Evolutionary conservation across 257 asterid genomes (phyloP).

Genomic region (Solanum virginianum): DNA sequence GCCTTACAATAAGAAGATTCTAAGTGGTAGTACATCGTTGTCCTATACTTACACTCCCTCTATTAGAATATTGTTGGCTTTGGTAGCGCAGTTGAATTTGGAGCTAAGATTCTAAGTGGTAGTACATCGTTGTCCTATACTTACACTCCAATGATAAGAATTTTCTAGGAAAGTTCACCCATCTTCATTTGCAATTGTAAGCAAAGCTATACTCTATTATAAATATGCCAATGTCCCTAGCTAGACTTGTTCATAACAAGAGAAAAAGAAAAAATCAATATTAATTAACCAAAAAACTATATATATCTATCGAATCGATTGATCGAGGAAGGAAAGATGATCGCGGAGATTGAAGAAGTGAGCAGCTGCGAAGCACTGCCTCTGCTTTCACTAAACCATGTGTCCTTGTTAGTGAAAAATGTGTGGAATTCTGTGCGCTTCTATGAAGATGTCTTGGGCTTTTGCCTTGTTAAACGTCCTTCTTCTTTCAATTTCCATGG

Average conservation of each 20-base stretch:
- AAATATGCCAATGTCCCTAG: not conserved
- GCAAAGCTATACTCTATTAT: not conserved
- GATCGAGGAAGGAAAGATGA: not conserved
- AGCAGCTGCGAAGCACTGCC: constrained; percentile 16
- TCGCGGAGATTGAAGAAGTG: constrained; percentile 4
- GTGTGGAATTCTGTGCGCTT: constrained; percentile 15
- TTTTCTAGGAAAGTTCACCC: not conserved
- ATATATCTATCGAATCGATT: not conserved
- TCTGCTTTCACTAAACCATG: constrained; percentile 24
- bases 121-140: not conserved
- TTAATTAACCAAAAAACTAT: not conserved
- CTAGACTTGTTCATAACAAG: not conserved
- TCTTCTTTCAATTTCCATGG: constrained; percentile 24
- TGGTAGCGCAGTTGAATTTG: too few species aligned
- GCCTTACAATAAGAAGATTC: not conserved
- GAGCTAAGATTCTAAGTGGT: not conserved
- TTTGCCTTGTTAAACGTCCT: constrained; percentile 25
- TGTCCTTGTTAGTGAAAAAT: constrained; percentile 16
- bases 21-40: not conserved
- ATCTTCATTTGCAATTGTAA: not conserved
- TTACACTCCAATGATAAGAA: not conserved
- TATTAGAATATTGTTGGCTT: too few species aligned
- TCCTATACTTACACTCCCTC: not conserved
- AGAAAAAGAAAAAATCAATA: too few species aligned
- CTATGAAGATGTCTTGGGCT: constrained; percentile 27